Base-by-base conservation (phyloP, 148 eudicot species). In the Diospyros lotus region DNA sequence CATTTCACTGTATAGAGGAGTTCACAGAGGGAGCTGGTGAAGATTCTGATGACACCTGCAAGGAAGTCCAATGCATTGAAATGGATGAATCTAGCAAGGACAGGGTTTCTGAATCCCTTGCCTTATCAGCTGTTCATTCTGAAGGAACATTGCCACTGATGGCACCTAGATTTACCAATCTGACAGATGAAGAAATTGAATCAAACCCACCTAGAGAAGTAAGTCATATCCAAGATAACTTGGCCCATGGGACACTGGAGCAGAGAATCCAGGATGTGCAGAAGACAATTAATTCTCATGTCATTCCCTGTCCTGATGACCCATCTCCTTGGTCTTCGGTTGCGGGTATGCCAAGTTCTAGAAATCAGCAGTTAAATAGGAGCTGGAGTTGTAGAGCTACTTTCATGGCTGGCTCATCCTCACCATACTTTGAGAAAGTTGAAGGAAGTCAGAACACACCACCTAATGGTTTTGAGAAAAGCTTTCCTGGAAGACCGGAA, bases 31-130 rank as follows among this genome's bases (percentile, higher is more conserved):
- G 71, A 69, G 74, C 75, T 18, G 82, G 71, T 58, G 85, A 83
- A 64, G 88, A 85, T 79, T 75, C 80, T 71, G 88, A 86, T 51
- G 89, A 86, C 71, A 84, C 80, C 61, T 93, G 95, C 73, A 88
- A 85, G 82, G 98, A 86, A 55, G 95, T 94, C 78, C 89, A 80
- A 70, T 94, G 94, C 80, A 83, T 94, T 77, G 93, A 89, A 83
- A 85, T 75, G 68, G 91, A 80, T 79, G 91, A 78, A 75, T 48
- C 52, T 8, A 48, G 8, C 52, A 48, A 48, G 4, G 52, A 4
- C 52, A 48, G 8, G 52, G 8, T 4, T 48, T 48, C 52, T 48
- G 8, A 48, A 48, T 48, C 52, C 52, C 52, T 48, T 48, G 52
- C 52, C 52, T 48, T 48, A 48, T 78, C 86, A 63, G 71, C 68